Base-by-base conservation (phyloP, 352 stramenopile genomes). In the Pythium periplocum region DNA sequence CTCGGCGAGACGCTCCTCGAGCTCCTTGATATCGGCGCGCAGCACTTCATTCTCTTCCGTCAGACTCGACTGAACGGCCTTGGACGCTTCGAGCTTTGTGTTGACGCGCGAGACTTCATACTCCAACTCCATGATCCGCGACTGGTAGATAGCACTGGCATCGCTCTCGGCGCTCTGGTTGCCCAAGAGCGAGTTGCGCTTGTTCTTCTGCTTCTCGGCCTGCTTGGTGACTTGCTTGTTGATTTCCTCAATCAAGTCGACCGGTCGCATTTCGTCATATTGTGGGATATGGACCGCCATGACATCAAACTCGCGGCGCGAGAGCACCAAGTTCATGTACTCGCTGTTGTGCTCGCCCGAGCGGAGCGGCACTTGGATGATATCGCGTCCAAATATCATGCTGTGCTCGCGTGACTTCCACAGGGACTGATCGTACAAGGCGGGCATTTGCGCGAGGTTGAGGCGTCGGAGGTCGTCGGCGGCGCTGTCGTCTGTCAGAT, bases 351-450 rank as follows among this genome's bases (percentile, higher is more conserved):
- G 59, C 37, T 62, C 49, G 1, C 59, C 58, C 38, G 73, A 57
- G 52, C 79, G 76, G 35, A 91, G 66, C 41, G 80, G 80, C 60
- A 91, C 78, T 58, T 91, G 80, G 53, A 89, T 86, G 53, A 89
- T 71, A 58, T 89, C 82, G 45, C 66, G 75, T 4, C 80, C 76
- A 59, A 74, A 91, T 17, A 87, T 61, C 45, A 89, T 67, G 63
- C 66, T 69, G 35, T 58, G 44, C 30, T 69, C 61, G 42, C 48
- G 55, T 12, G 50, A 48, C 45, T 62, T 46, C 60, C 48, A 41
- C 60, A 57, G 55, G n/a, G 59, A 39, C 1, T 45, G 60, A 26
- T 26, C 17, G 17, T 26, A 26, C 17, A 26, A 26, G 42, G 59
- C 53, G 17, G 53, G 33, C 46, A 60, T 17, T 17, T 32, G 43